Evolutionary conservation across 2,329 filamentous ascomycete species (phyloP).

Genomic region (Epichloe elymi): DNA sequence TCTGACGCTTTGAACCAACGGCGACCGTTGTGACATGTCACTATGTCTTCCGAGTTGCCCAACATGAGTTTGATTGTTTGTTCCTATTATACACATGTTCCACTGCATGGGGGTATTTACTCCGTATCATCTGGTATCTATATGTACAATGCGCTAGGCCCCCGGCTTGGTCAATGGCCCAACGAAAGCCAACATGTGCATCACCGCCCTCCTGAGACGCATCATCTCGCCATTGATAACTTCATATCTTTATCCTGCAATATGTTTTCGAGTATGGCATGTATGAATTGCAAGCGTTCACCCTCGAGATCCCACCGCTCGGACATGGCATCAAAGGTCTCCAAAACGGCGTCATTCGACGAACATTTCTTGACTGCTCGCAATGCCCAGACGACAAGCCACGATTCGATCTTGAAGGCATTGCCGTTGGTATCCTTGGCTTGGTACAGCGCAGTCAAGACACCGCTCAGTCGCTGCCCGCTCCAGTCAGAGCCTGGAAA

Average conservation of each 20-base stretch:
- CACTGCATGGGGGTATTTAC: background rate
- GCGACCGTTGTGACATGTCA: background rate
- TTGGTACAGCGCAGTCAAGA: slow-evolving; percentile 52
- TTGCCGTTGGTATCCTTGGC: slow-evolving; percentile 34
- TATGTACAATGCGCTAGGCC: background rate
- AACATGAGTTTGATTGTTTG: background rate
- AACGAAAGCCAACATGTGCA: background rate
- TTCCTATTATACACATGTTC: background rate
- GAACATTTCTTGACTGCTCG: slow-evolving; percentile 51
- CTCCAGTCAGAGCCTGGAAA: slow-evolving; percentile 57
- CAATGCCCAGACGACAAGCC: slow-evolving; percentile 48
- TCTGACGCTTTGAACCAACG: background rate
- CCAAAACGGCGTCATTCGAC: slow-evolving; percentile 35
- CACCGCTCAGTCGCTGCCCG: slow-evolving; percentile 48
- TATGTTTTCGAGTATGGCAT: slow-evolving; percentile 30
- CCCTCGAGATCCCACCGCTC: slow-evolving; percentile 32
- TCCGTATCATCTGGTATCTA: background rate
- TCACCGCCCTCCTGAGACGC: slow-evolving; percentile 1
- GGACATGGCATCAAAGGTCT: slow-evolving; percentile 39
- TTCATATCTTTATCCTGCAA: slow-evolving; percentile 22
- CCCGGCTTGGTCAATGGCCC: background rate
- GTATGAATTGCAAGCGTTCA: slow-evolving; percentile 31
- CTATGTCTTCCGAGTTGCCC: background rate
- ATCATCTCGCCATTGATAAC: slow-evolving; percentile 13
- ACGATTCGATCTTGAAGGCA: slow-evolving; percentile 40